Evolutionary conservation across 495 filamentous ascomycete genomes (phyloP).

Genomic region (Parmelia sp.): DNA sequence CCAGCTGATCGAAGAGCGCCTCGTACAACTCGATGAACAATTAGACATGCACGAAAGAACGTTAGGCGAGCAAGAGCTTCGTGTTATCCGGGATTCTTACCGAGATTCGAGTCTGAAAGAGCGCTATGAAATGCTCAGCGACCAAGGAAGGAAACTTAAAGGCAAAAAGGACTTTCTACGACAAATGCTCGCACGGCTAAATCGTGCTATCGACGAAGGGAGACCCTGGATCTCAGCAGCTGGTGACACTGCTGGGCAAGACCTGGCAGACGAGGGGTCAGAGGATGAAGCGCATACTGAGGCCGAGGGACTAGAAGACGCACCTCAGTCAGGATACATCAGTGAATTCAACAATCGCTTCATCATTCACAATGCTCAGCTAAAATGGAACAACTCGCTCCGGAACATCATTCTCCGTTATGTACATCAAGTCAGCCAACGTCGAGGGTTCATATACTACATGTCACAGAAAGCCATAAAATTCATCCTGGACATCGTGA

Average conservation of each 20-base stretch:
- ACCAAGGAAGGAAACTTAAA: constrained; percentile 62
- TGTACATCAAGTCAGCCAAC: constrained; percentile 93
- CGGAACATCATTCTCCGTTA: constrained; percentile 95
- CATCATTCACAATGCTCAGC: constrained; percentile 91
- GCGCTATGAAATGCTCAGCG: constrained; percentile 61
- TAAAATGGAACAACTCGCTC: constrained; percentile 97
- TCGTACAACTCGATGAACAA: constrained; percentile 72
- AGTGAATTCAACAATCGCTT: constrained; percentile 98
- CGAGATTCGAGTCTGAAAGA: constrained; percentile 46
- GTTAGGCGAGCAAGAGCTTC: constrained; percentile 60
- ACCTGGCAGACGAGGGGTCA: constrained; percentile 9
- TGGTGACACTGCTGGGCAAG: constrained; percentile 22
- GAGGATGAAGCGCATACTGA: constrained; percentile 14
- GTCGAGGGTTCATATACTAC: constrained; percentile 96
- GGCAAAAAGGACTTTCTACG: constrained; percentile 73
- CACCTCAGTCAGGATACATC: constrained; percentile 51
- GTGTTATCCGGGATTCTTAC: constrained; percentile 49
- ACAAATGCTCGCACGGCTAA: constrained; percentile 63
- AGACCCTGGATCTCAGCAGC: constrained; percentile 29
- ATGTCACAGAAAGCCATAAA: constrained; percentile 92
- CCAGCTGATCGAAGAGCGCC: constrained; percentile 71
- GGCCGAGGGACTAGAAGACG: constrained; percentile 4
- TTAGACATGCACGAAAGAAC: constrained; percentile 61
- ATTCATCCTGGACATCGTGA: constrained; percentile 94
- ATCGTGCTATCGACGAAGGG: constrained; percentile 46